Base-by-base conservation (phyloP, 2,329 filamentous ascomycete species). In the Colletotrichum spinosum region DNA sequence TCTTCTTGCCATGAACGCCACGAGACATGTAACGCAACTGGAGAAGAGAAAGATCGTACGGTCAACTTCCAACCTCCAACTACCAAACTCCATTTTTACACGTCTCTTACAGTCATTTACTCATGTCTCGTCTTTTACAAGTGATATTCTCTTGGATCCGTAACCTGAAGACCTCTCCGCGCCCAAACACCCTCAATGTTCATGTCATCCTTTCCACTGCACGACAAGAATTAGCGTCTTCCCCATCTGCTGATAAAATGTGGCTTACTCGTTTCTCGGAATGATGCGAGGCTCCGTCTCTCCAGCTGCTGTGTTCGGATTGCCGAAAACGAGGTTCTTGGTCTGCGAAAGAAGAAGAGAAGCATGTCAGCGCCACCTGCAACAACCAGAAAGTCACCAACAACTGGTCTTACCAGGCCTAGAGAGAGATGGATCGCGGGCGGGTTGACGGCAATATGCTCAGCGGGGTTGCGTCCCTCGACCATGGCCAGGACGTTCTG, bases 401-500 rank as follows among this genome's bases (percentile, higher is more conserved):
- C 33, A 12, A 8, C 11, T 10, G 8, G 10, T 10, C 55, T 53
- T n/a, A 63, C 60, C 25, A 63, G 41, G 25, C 60, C 60, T 37
- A 63, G 17, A 4, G 60, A 63, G 8, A 63, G 41, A 59, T 63
- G 60, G 2, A 63, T 59, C 9, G 41, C 60, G 5, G 60, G 60
- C 0, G 55, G 60, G 6, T 10, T 59, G 35, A 59, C 41, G 17
- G 39, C 17, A 6, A 53, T 9, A 2, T 48, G 34, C n/a, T 59
- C 60, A 7, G 10, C 39, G 35, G 71, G 68, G 39, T 60, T 50
- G 39, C 70, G 68, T 2, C 73, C 73, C 1, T 75, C 67, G 15
- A 84, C 81, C 7, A 78, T 60, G 1, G 75, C 70, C 10, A 83
- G 54, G 45, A 86, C 81, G 57, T 86, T 86, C 7, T 75, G 70